Evolutionary conservation across 2,329 filamentous ascomycete genomes (phyloP), one percentile per base, ranked within the genome.

Genomic region (Penicillium sp.): DNA sequence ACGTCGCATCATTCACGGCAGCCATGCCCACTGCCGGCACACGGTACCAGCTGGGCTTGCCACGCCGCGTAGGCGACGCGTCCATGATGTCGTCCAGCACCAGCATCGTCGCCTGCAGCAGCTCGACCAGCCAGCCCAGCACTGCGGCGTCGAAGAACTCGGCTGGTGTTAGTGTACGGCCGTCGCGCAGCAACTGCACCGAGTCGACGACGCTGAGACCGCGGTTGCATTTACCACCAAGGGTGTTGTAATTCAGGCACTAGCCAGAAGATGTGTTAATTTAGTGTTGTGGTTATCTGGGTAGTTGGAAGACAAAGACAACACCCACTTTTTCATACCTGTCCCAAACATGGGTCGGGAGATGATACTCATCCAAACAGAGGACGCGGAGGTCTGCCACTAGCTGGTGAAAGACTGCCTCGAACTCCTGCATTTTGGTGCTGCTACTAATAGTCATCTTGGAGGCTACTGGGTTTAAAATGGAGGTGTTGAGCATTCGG

Each of bases 11-110:
- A 84, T 99, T 99, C 85, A 99, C 97, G 75, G 95, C 94, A 67
- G 97, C 85, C 89, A 96, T 93, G 77, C 94, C 94, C 43, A 99
- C 93, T 52, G 89, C 88, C 33, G 91, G 87, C 68, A 92, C 89
- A 62, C 89, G 89, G 82, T 98, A 99, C 95, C 95, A 99, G 84
- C 95, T 99, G 43, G 94, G 93, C 80, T 90, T 87, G 64, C 94
- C 93, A 69, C 95, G 92, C 63, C 95, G 92, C 59, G 95, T 98
- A 79, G 97, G 95, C 78, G 91, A 96, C 71, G 85, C 81, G 82
- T 99, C 95, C 95, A 99, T 99, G 73, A 99, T 97, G 79, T 99
- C 95, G 81, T 99, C 95, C 45, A 91, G 93, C 66, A 99, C 94
- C 61, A 99, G 87, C 87, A 99, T 98, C 85, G 97, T 98, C 68